phyloP scores from a whole-genome alignment of 2,329 filamentous ascomycete species.

The Sphaerulina vaccinii region DNA sequence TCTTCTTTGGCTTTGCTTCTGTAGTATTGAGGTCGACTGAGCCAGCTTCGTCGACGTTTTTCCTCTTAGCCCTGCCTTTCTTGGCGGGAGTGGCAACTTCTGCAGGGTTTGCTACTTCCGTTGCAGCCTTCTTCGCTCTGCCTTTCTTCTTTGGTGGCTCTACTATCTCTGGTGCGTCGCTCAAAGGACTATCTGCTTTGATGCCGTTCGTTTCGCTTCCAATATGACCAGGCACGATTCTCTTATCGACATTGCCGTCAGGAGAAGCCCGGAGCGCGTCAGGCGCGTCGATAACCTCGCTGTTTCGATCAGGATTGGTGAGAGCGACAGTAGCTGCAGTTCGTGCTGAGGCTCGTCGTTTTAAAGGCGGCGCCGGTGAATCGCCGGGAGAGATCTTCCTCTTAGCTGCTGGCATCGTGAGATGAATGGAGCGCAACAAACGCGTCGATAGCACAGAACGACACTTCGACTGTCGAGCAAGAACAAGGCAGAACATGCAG shows the following conservation, averaged over 20 bases:
- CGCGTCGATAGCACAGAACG: not conserved
- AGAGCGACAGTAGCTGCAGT: constrained; percentile 16
- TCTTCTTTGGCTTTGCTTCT: constrained; percentile 31
- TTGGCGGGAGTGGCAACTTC: constrained; percentile 16
- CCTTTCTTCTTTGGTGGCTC: constrained; percentile 27
- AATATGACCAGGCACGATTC: constrained; percentile 31
- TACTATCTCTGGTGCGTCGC: constrained; percentile 38
- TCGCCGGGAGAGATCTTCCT: constrained; percentile 22
- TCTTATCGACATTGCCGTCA: constrained; percentile 39
- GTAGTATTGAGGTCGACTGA: constrained; percentile 9
- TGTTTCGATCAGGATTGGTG: constrained; percentile 37
- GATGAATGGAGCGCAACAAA: not conserved
- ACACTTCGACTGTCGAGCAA: not conserved
- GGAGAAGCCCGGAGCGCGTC: constrained; percentile 46
- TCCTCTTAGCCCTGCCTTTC: constrained; percentile 25
- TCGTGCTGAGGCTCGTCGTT: constrained; percentile 19
- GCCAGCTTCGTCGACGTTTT: constrained; percentile 15
- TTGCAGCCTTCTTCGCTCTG: constrained; percentile 16
- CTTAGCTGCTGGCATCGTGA: constrained; percentile 29
- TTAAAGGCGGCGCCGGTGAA: constrained; percentile 9
- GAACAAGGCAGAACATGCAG: no score
- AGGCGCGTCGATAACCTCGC: constrained; percentile 44
- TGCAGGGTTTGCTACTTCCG: constrained; percentile 10
- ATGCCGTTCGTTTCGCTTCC: constrained; percentile 23
- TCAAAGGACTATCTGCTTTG: constrained; percentile 36